Percentiles rank a stretch among this genome's conserved stretches.
phyloP scores from a whole-genome alignment of 305 asterid genomes.

The Caryopteris hybrid region DNA sequence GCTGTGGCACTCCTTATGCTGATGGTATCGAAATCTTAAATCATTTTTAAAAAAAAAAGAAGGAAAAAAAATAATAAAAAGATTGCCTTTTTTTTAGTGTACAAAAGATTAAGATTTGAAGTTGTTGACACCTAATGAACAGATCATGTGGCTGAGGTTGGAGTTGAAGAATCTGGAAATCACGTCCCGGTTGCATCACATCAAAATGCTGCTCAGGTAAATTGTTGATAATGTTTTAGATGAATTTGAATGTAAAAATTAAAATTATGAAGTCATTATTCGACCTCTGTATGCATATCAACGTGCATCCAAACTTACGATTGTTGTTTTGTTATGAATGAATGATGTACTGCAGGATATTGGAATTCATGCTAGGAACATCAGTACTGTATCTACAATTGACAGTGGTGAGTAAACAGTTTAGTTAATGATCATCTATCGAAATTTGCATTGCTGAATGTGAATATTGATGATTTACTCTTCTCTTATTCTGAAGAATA shows the following conservation, averaged over 20 bases:
- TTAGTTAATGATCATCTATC: not conserved
- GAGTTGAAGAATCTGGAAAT: conserved; percentile 36
- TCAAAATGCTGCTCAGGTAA: conserved; percentile 40
- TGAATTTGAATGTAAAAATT: not conserved
- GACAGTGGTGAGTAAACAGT: conserved; percentile 81
- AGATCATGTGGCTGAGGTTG: conserved; percentile 30
- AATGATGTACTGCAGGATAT: conserved; percentile 44
- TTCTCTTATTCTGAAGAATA: conserved; percentile 43
- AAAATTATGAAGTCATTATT: not conserved
- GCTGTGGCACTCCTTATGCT: conserved; percentile 53
- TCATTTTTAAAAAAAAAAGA: no score
- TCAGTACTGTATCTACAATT: conserved; percentile 79
- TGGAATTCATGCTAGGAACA: conserved; percentile 87
- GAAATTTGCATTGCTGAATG: not conserved
- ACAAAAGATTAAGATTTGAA: not conserved
- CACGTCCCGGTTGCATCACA: conserved; percentile 37
- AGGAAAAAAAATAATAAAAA: no score
- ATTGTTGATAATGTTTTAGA: not conserved
- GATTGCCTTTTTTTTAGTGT: not conserved
- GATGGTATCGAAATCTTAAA: conserved; percentile 40
- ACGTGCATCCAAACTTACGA: not conserved
- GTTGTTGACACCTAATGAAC: conserved; percentile 3
- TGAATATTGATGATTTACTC: not conserved
- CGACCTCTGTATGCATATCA: not conserved
- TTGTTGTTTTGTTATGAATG: not conserved